Base-by-base conservation (phyloP, 306 rosid genomes). In the Prunus padus region DNA sequence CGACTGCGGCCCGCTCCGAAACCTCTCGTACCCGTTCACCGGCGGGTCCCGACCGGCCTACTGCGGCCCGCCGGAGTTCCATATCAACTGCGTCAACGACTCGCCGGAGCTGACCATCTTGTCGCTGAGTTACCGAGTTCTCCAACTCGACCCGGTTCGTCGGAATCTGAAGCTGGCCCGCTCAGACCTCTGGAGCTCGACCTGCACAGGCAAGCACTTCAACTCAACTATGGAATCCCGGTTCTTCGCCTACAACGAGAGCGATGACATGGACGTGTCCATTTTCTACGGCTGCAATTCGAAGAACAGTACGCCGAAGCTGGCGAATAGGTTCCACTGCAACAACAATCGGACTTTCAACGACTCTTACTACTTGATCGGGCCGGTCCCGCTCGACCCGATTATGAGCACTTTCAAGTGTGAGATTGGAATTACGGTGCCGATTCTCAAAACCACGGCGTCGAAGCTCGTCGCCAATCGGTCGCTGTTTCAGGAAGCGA, bases 11-110 rank as follows among this genome's bases (percentile, higher is more conserved):
- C 67, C 67, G 28, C 37, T 91, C 23, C 73, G 45, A 31, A 77
- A 81, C 72, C 74, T 88, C 31, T 63, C 89, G 50, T 82, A 87
- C 82, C 91, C 90, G 50, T 90, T 88, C 87, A 69, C 87, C 76
- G 87, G 87, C 69, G 85, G 80, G 5, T 20, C 40, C 40, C 87
- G 79, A n/a, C 88, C 84, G 8, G 75, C 63, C 79, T 40, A 69
- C 83, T 91, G 96, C 42, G 93, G 93, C 57, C 82, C 80, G 3
- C 87, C 84, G 3, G 82, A 82, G 69, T 87, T 88, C 69, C 87
- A 20, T 0, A 15, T 87, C 44, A 74, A 54, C 81, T 91, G 93
- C 82, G 4, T 11, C 18, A 4, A 73, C 67, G 42, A 44, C 31
- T 59, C 71, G 18, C 76, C 89, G 1, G 57, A 74, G 83, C 51